Conservation (phyloP, 352 stramenopile species). For the Globisporangium parvum region DNA sequence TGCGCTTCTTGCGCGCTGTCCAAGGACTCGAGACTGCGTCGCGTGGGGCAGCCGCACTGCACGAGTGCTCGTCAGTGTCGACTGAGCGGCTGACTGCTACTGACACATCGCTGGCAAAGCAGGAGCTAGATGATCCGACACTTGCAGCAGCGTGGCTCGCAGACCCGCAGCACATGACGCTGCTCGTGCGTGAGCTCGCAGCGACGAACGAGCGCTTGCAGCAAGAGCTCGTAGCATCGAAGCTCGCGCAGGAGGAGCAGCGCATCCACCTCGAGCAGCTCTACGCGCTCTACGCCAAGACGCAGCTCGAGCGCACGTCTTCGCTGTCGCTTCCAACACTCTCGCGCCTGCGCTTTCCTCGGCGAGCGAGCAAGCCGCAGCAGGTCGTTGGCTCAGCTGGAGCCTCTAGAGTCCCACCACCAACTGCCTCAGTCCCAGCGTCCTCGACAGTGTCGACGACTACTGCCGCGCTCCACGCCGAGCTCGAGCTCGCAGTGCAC, state of each 20-base stretch:
- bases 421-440: too few relatives aligned
- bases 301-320: slow-evolving; percentile 24
- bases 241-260: slow-evolving; percentile 51
- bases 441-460: slow-evolving; percentile 1
- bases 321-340: slow-evolving; percentile 34
- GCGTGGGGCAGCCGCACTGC: neutral
- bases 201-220: slow-evolving; percentile 37
- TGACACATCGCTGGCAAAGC: too few relatives aligned
- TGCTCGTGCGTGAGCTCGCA: slow-evolving; percentile 36
- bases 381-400: too few relatives aligned
- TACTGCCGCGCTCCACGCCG: slow-evolving; percentile 25
- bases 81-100: neutral
- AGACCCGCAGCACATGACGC: slow-evolving; percentile 20
- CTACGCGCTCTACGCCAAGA: slow-evolving; percentile 46
- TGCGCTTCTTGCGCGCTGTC: slow-evolving; percentile 27
- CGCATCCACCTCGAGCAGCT: slow-evolving; percentile 60
- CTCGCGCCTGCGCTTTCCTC: slow-evolving; percentile 21
- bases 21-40: too few relatives aligned
- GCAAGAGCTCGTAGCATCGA: slow-evolving; percentile 40
- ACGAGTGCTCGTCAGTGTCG: neutral
- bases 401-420: too few relatives aligned
- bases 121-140: too few relatives aligned
- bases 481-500: slow-evolving; percentile 45
- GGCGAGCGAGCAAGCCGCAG: neutral
- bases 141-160: slow-evolving; percentile 4